A percentile compares a stretch with the other conserved stretches of the same genome.
Conservation (phyloP, 2,329 filamentous ascomycete genomes). For the Ustilaginoidea virens region DNA sequence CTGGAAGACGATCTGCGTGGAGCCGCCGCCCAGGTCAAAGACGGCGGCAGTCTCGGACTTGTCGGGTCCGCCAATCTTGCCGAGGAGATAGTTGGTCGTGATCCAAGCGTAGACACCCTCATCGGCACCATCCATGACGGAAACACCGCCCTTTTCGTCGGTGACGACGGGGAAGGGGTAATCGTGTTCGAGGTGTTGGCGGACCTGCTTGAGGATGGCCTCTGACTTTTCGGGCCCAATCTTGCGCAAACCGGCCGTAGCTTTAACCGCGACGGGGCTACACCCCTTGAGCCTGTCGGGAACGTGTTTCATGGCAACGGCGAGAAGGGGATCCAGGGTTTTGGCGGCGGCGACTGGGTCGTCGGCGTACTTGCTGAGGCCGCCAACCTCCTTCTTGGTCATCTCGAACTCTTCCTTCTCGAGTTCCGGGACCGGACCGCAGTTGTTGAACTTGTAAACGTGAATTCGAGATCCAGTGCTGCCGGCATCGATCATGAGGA, state of each 20-base stretch:
- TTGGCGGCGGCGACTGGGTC: constrained; percentile 80
- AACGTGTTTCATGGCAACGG: constrained; percentile 69
- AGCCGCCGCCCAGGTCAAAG: constrained; percentile 91
- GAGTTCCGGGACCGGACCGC: constrained; percentile 83
- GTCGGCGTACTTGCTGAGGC: constrained; percentile 69
- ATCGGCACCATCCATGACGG: constrained; percentile 94
- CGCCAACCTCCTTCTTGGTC: constrained; percentile 77
- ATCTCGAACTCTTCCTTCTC: constrained; percentile 88
- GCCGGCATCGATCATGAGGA: constrained; percentile 95
- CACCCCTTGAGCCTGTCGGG: constrained; percentile 84
- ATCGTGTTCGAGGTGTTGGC: constrained; percentile 65
- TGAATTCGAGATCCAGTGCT: constrained; percentile 97
- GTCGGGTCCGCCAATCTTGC: constrained; percentile 90
- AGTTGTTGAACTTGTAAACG: constrained; percentile 99
- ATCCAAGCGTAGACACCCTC: constrained; percentile 99
- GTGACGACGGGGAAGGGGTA: constrained; percentile 94
- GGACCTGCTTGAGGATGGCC: constrained; percentile 74
- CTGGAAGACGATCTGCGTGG: constrained; percentile 97
- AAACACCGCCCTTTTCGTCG: constrained; percentile 69
- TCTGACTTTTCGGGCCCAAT: constrained; percentile 68
- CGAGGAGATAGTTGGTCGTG: constrained; percentile 94
- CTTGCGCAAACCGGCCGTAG: constrained; percentile 83
- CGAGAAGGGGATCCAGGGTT: constrained; percentile 77
- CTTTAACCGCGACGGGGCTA: constrained; percentile 92
- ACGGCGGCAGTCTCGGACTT: constrained; percentile 82